These are phyloP conservation scores for Cercophora scortea DNA, from an alignment of 495 filamentous ascomycete species.

Conservation along the genomic window DNA sequence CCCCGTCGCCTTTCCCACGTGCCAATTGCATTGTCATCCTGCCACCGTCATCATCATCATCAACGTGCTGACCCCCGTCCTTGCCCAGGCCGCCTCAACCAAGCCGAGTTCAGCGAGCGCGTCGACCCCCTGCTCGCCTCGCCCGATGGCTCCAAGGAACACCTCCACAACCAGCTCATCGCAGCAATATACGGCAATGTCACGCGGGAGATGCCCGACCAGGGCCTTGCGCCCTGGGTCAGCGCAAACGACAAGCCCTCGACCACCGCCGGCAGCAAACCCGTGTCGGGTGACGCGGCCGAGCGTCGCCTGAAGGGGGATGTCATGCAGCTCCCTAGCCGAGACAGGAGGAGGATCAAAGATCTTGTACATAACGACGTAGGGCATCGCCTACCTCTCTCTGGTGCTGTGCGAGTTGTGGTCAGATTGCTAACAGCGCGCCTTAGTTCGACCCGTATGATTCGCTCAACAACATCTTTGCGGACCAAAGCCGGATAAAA, in stretches of 20 bases:
- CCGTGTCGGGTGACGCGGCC: slow-evolving; percentile 76
- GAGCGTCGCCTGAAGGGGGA: slow-evolving; percentile 87
- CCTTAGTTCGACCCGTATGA: slow-evolving; percentile 62
- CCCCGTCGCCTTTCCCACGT: not conserved
- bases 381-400: slow-evolving; percentile 5
- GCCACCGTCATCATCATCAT: no score
- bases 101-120: slow-evolving; percentile 69
- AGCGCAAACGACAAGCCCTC: slow-evolving; percentile 92
- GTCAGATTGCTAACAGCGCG: slow-evolving; percentile 7
- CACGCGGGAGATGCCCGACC: slow-evolving; percentile 80
- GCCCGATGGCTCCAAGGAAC: slow-evolving; percentile 60
- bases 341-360: slow-evolving; percentile 84
- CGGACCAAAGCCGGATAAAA: slow-evolving; percentile 62
- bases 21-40: no score
- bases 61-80: not conserved
- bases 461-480: slow-evolving; percentile 52
- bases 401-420: not conserved
- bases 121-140: slow-evolving; percentile 65
- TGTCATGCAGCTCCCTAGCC: slow-evolving; percentile 81
- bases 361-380: slow-evolving; percentile 55
- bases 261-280: slow-evolving; percentile 63
- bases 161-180: slow-evolving; percentile 87
- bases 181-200: slow-evolving; percentile 81
- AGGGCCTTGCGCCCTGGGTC: slow-evolving; percentile 91
- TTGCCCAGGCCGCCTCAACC: slow-evolving; percentile 66